Base-by-base conservation (phyloP, 1,284 basidiomycete genomes). In the Caloboletus firmus region DNA sequence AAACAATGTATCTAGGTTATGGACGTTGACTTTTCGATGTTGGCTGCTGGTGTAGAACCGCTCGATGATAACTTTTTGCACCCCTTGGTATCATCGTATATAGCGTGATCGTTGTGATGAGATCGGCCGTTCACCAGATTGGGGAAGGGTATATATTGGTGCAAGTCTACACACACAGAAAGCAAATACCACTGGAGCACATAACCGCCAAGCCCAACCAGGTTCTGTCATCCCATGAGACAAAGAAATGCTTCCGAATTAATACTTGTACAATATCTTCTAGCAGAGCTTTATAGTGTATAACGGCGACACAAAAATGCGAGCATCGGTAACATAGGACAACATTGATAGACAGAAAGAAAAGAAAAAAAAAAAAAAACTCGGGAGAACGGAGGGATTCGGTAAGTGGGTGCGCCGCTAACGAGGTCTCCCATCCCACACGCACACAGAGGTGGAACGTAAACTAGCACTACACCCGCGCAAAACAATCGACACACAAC, bases 401-500 rank as follows among this genome's bases (percentile, higher is more conserved):
- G 9, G 10, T 8, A 18, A 4, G 35, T 18, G 9, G 31, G n/a
- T 5, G 30, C 11, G 15, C 8, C 1, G 9, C 10, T 4, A 28
- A 32, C 37, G 6, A 34, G 13, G 28, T 7, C 8, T 8, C 17
- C 17, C 17, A 18, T 30, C 26, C 28, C 12, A 32, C 24, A 17
- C 28, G 39, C 20, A 22, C 39, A 15, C 39, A 0, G 2, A 15
- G 20, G 20, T 32, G 32, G n/a, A n/a, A n/a, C n/a, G n/a, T n/a
- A n/a, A n/a, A 22, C 6, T 13, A 12, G 20, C 37, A 17, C 45
- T 59, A 67, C 35, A 67, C 56, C 13, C 59, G 42, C 22, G 62
- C 60, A 41, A 70, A 69, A 46, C 66, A 67, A 43, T 67, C 66
- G 35, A 70, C 41, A 34, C 66, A 67, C 49, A 71, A 18, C 45